Percentiles rank a stretch among this genome's conserved stretches.
Evolutionary conservation across 495 filamentous ascomycete species (phyloP).

Genomic region (Daldinia decipiens): DNA sequence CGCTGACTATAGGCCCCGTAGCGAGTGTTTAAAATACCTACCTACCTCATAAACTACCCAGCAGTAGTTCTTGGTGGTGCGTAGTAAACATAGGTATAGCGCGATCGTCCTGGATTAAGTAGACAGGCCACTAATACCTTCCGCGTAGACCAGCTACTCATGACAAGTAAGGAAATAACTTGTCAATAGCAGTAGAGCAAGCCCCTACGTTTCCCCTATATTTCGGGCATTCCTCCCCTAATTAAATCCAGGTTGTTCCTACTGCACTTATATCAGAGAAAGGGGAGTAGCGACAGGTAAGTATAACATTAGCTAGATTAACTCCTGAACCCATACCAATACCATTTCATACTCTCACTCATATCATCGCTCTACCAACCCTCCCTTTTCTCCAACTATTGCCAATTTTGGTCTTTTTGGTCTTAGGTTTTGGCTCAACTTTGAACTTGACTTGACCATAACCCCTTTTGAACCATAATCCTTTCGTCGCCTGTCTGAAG

Average conservation of each 20-base stretch:
- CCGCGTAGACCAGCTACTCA: not conserved
- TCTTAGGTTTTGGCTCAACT: conserved; percentile 46
- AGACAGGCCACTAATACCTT: not conserved
- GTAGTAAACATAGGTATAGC: not conserved
- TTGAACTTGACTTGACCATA: conserved; percentile 30
- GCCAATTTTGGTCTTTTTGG: conserved; percentile 49
- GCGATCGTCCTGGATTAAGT: not conserved
- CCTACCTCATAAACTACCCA: too few species aligned
- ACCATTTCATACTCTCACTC: not conserved
- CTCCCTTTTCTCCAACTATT: conserved; percentile 18
- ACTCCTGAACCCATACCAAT: not conserved
- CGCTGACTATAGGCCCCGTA: not conserved
- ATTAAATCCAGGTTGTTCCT: not conserved
- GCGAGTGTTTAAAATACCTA: not conserved
- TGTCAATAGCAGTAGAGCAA: not conserved
- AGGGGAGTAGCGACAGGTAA: not conserved
- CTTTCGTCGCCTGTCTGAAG: conserved; percentile 1
- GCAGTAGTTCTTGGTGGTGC: not conserved
- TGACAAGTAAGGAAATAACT: not conserved
- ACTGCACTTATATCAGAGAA: not conserved
- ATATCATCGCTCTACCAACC: conserved; percentile 20
- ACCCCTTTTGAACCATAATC: conserved; percentile 20
- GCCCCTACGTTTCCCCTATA: not conserved
- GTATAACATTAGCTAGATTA: not conserved
- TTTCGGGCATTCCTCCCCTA: not conserved